Conservation (phyloP, 192 early-diverging fungal genomes). For the Backusella luteola region DNA sequence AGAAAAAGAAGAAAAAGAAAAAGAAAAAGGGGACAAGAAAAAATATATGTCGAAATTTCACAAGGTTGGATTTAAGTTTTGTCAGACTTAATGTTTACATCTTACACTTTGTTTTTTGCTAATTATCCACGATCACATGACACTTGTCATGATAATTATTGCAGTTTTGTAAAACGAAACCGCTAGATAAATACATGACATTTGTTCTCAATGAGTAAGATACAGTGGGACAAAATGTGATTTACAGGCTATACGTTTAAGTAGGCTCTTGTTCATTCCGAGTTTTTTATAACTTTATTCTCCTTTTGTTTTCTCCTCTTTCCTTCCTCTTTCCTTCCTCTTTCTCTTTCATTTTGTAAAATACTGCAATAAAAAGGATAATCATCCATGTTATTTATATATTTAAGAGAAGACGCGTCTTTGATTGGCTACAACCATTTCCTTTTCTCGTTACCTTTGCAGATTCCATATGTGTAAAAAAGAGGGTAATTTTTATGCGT, state of each 20-base stretch:
- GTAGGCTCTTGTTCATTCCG: neutral
- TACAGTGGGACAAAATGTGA: neutral
- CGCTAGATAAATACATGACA: too few relatives aligned
- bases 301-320: neutral
- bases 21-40: neutral
- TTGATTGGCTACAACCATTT: neutral
- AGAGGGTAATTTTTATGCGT: neutral
- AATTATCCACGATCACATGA: constrained; percentile 16
- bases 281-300: neutral
- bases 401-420: neutral
- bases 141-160: neutral
- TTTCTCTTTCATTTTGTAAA: neutral
- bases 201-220: neutral
- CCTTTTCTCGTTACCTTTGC: neutral
- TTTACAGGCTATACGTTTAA: neutral
- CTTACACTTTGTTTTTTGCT: neutral
- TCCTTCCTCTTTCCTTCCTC: neutral
- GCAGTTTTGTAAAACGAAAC: too few relatives aligned
- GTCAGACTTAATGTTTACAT: neutral
- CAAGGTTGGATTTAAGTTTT: too few relatives aligned
- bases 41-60: neutral
- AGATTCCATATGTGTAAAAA: neutral
- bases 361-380: too few relatives aligned
- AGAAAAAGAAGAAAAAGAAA: constrained; percentile 4
- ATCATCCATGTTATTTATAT: neutral